These are phyloP conservation scores for Quambalaria eucalypti DNA, from an alignment of 1,284 basidiomycete genomes.

Conservation along the genomic window DNA sequence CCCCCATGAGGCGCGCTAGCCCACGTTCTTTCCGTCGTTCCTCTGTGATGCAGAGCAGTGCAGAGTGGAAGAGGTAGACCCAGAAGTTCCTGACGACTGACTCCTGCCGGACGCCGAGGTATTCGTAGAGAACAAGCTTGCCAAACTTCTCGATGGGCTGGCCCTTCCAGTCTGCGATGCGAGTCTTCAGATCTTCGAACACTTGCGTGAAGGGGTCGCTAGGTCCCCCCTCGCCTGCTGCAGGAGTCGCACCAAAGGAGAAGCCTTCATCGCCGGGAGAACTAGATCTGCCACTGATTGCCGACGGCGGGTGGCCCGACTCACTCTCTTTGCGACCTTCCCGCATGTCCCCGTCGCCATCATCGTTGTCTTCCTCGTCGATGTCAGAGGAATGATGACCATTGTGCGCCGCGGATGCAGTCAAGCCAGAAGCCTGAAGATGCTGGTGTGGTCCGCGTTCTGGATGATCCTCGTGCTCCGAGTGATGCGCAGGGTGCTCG, in stretches of 20 bases:
- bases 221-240: slow-evolving; percentile 7
- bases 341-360: neutral
- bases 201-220: slow-evolving; percentile 60
- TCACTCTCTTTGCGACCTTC: neutral
- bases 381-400: slow-evolving; percentile 16
- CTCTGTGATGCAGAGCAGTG: slow-evolving; percentile 89
- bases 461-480: neutral
- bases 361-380: slow-evolving; percentile 1
- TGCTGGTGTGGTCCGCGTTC: no score
- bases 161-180: slow-evolving; percentile 89
- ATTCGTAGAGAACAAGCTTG: slow-evolving; percentile 77
- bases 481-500: neutral
- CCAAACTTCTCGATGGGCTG: slow-evolving; percentile 75
- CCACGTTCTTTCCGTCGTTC: slow-evolving; percentile 72
- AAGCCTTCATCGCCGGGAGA: slow-evolving; percentile 20
- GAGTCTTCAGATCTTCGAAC: slow-evolving; percentile 72
- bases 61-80: slow-evolving; percentile 91
- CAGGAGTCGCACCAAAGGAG: slow-evolving; percentile 29
- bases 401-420: slow-evolving; percentile 8
- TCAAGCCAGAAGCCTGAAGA: neutral
- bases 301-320: no score
- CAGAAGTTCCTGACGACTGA: slow-evolving; percentile 78
- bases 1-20: slow-evolving; percentile 58
- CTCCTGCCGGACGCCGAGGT: slow-evolving; percentile 76
- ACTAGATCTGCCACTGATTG: neutral